phyloP scores from a whole-genome alignment of 352 stramenopile species.

The Globisporangium abappressorium region DNA sequence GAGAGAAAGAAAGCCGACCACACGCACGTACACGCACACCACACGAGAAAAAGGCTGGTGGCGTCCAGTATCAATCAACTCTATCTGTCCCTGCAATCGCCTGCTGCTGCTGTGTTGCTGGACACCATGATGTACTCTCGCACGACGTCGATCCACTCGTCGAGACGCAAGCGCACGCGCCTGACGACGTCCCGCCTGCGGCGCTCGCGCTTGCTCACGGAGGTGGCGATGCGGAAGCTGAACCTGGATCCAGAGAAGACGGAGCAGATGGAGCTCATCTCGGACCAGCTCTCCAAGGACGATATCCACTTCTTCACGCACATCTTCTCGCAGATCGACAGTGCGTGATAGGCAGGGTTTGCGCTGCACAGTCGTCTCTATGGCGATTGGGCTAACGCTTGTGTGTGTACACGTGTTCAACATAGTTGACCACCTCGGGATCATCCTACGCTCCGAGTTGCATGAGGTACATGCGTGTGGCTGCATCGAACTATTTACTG shows the following conservation, averaged over 20 bases:
- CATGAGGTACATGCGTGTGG: conserved; percentile 32
- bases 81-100: too few species aligned
- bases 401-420: neutral
- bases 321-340: conserved; percentile 70
- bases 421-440: conserved; percentile 50
- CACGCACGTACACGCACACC: too few species aligned
- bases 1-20: too few species aligned
- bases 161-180: conserved; percentile 47
- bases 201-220: conserved; percentile 51
- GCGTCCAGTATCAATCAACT: too few species aligned
- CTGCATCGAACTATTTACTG: too few species aligned
- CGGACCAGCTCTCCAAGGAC: conserved; percentile 46
- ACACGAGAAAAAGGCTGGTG: too few species aligned
- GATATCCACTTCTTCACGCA: conserved; percentile 66
- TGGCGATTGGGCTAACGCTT: too few species aligned
- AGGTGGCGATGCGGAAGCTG: conserved; percentile 61
- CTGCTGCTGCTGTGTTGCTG: too few species aligned
- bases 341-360: conserved; percentile 22
- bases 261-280: conserved; percentile 56
- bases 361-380: neutral
- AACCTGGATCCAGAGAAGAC: conserved; percentile 63
- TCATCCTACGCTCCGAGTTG: conserved; percentile 65
- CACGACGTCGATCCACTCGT: conserved; percentile 43
- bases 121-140: conserved; percentile 33
- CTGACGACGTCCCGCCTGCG: conserved; percentile 48